A percentile compares a stretch with the other conserved stretches of the same genome.
phyloP scores from a whole-genome alignment of 2,329 filamentous ascomycete species.

The Huntiella abstrusa region DNA sequence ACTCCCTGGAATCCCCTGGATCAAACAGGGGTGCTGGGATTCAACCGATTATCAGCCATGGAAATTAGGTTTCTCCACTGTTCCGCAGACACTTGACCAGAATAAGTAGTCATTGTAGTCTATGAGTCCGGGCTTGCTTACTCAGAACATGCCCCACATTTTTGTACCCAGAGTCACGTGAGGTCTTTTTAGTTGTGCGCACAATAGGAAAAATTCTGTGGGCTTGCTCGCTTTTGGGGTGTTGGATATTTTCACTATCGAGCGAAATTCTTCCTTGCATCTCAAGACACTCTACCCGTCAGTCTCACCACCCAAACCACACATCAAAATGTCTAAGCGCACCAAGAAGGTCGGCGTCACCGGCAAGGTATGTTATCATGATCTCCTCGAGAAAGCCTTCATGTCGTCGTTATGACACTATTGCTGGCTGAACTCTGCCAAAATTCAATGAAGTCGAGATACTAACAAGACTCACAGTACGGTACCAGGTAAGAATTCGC shows the following conservation, averaged over 20 bases:
- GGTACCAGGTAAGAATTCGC: constrained; percentile 60
- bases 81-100: not conserved
- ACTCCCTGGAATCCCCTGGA: constrained; percentile 8
- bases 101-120: not conserved
- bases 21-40: constrained; percentile 1
- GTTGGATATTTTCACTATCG: constrained; percentile 10
- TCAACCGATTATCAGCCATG: constrained; percentile 4
- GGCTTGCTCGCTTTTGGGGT: constrained; percentile 4
- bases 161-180: constrained; percentile 9
- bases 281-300: constrained; percentile 13
- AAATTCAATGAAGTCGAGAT: not conserved
- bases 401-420: not conserved
- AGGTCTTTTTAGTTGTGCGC: constrained; percentile 10
- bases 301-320: constrained; percentile 15
- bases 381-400: not conserved
- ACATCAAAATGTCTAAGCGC: constrained; percentile 75
- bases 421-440: not conserved
- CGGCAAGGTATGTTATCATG: constrained; percentile 26
- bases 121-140: too few species aligned
- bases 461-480: constrained; percentile 42
- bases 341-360: constrained; percentile 97
- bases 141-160: too few species aligned
- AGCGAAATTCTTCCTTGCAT: constrained; percentile 10
- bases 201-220: constrained; percentile 11
- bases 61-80: not conserved